Base-by-base conservation (phyloP, 1,284 basidiomycete genomes). In the Heterobasidion irregulare region DNA sequence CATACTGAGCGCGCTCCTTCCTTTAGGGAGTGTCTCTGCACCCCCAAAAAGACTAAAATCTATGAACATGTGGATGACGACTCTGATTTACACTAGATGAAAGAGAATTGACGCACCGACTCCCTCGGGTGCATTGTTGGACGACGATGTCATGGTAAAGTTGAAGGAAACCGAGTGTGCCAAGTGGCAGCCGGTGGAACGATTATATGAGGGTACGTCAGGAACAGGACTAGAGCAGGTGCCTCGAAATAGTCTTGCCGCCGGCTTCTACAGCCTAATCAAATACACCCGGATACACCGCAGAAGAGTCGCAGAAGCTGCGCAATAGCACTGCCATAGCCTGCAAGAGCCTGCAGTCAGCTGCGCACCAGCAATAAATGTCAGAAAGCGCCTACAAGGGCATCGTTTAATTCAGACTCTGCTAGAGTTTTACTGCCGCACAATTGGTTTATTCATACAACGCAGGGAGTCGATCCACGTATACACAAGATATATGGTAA, bases 31-130 rank as follows among this genome's bases (percentile, higher is more conserved):
- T 1, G 85, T 83, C 62, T 92, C 89, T n/a, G 88, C 88, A 8
- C 88, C 89, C 48, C 88, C 89, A 61, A 80, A 87, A 58, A 85
- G 77, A 65, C 88, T 90, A 67, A 79, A 89, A 65, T 89, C 84
- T 87, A 54, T 1, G 18, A 32, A 41, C 48, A 45, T 45, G 10
- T 47, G 9, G 7, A 34, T 26, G 52, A 16, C n/a, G 34, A 26
- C 8, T 44, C 34, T 18, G 43, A 2, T 6, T 44, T 18, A 15
- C n/a, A 16, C 8, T 18, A 19, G 26, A 38, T 7, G 2, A n/a
- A 13, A 5, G 43, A 8, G 1, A 15, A 5, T 26, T 19, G 16
- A 48, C 54, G 33, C 45, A 61, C 60, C 57, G 5, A 57, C 49
- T 57, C 61, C 59, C 9, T 52, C 45, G 1, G 57, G 57, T 33